phyloP scores from a whole-genome alignment of 108 stramenopile species.

The Nitzschia putrida region DNA sequence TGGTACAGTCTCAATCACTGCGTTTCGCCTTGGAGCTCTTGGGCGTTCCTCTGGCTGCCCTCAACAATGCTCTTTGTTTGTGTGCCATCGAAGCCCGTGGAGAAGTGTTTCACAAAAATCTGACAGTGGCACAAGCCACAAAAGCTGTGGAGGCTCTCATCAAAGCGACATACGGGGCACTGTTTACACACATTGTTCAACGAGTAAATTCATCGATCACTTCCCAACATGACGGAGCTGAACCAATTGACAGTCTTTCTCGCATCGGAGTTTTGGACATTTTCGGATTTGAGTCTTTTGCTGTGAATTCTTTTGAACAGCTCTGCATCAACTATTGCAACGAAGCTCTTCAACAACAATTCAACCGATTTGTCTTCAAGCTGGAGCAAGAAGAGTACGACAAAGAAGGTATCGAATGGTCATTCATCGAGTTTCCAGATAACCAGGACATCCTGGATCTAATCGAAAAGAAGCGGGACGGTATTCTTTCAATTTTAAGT shows the following conservation, averaged over 20 bases:
- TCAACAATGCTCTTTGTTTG: conserved; percentile 67
- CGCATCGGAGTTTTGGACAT: conserved; percentile 97
- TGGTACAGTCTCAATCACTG: conserved; percentile 51
- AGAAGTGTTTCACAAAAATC: conserved; percentile 74
- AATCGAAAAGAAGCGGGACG: conserved; percentile 80
- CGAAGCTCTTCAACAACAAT: conserved; percentile 91
- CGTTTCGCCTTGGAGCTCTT: conserved; percentile 56
- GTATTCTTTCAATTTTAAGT: conserved; percentile 73
- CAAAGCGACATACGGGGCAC: conserved; percentile 87
- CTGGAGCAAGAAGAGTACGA: conserved; percentile 83
- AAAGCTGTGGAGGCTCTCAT: conserved; percentile 90
- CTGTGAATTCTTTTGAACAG: conserved; percentile 90
- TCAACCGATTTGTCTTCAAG: conserved; percentile 89
- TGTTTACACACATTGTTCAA: conserved; percentile 88
- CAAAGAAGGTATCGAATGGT: conserved; percentile 85
- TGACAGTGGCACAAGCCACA: conserved; percentile 57
- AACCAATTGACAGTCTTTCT: conserved; percentile 12
- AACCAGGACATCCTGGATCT: conserved; percentile 89
- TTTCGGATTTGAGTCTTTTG: conserved; percentile 98
- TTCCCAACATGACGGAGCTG: background rate
- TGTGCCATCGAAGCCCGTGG: conserved; percentile 75
- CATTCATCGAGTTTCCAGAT: conserved; percentile 88
- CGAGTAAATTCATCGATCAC: conserved; percentile 85
- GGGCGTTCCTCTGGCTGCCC: conserved; percentile 62
- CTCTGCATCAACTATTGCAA: conserved; percentile 97